Conservation (phyloP, 306 rosid species). For the Fragaria ananassa region DNA sequence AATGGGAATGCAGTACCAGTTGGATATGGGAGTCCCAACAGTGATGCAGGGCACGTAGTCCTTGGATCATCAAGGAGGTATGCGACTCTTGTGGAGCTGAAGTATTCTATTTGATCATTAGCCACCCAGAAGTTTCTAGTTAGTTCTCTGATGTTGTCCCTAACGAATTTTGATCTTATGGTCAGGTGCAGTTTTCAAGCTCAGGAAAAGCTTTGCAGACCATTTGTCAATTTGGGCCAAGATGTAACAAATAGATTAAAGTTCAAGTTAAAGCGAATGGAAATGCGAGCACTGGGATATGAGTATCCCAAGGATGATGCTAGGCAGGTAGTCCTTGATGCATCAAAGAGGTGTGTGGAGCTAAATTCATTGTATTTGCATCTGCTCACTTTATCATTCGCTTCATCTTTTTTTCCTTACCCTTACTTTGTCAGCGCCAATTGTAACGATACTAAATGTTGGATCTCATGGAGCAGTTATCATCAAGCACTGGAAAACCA, state of each 20-base stretch:
- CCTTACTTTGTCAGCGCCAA: not conserved
- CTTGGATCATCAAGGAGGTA: conserved; percentile 20
- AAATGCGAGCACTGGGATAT: not conserved
- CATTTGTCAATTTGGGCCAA: conserved; percentile 15
- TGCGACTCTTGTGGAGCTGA: not conserved
- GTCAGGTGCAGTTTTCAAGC: conserved; percentile 13
- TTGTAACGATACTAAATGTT: not conserved
- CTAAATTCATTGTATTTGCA: not conserved
- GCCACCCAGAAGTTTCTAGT: conserved; percentile 1
- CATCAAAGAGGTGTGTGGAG: conserved; percentile 6
- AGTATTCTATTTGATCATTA: not conserved
- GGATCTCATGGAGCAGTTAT: not conserved
- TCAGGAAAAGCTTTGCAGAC: not conserved
- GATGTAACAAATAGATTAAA: conserved; percentile 21
- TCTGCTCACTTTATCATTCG: not conserved
- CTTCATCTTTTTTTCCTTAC: not conserved
- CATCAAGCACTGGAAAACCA: not conserved
- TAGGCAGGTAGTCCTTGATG: not conserved
- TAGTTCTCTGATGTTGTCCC: not conserved
- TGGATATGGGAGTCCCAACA: conserved; percentile 16
- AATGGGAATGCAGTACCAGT: conserved; percentile 18
- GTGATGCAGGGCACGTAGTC: conserved; percentile 13
- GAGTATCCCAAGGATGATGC: conserved; percentile 1
- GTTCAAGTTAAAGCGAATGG: conserved; percentile 18
- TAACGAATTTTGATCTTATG: conserved; percentile 11